A percentile compares a stretch with the other conserved stretches of the same genome.
phyloP scores from a whole-genome alignment of 345 rosid genomes.

The Populus alba region DNA sequence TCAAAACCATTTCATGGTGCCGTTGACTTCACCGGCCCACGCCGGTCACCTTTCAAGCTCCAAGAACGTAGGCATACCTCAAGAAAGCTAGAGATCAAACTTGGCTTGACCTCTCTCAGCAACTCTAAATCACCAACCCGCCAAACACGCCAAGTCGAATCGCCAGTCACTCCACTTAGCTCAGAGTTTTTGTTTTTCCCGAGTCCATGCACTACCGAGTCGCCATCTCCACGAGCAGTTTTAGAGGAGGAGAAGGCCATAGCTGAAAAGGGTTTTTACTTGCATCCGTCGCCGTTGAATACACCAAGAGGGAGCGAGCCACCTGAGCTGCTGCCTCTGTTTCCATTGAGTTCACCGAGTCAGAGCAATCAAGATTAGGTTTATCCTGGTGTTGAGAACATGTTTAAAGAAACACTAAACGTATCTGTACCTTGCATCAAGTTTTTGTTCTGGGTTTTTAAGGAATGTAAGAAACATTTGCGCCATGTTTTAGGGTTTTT shows the following conservation, averaged over 20 bases:
- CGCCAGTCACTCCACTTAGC: constrained; percentile 41
- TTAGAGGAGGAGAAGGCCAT: constrained; percentile 36
- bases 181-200: constrained; percentile 28
- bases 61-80: constrained; percentile 46
- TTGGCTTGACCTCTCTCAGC: constrained; percentile 25
- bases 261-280: constrained; percentile 22
- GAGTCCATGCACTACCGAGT: constrained; percentile 24
- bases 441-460: neutral
- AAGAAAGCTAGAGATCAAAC: constrained; percentile 45
- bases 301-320: constrained; percentile 23
- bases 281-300: constrained; percentile 24
- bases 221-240: constrained; percentile 34
- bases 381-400: neutral
- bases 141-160: constrained; percentile 9
- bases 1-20: constrained; percentile 12
- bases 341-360: constrained; percentile 22
- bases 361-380: constrained; percentile 23
- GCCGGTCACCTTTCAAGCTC: constrained; percentile 45
- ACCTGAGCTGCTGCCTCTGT: constrained; percentile 23
- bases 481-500: neutral
- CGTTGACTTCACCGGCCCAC: constrained; percentile 28
- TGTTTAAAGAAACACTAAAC: neutral
- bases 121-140: constrained; percentile 1
- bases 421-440: neutral
- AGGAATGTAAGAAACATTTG: neutral